Evolutionary conservation across 768 basidiomycete species (phyloP), one percentile per base, ranked within the genome.

Genomic region (Suillus weaverae): DNA sequence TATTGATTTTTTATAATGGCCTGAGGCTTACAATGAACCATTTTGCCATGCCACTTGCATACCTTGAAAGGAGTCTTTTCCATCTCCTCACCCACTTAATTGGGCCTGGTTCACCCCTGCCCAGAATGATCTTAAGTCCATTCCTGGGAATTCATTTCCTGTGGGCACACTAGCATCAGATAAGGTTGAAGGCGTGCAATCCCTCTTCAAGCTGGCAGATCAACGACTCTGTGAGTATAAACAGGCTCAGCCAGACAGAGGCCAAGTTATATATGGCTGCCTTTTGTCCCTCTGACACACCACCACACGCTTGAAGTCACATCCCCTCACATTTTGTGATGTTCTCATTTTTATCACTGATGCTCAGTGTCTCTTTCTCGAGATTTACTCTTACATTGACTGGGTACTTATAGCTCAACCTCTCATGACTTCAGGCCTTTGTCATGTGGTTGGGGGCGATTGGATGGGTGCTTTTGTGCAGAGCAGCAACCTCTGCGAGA

Each of bases 51-150:
- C 48, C 5, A 3, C 3, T 30, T 62, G 33, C 46, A 62, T 62
- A 2, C 61, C 61, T 33, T 26, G 1, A 16, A 22, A 57, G 46
- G 65, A 66, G 16, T 4, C 53, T 2, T 41, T 64, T 50, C 65
- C 46, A 26, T 65, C 5, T 35, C 53, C 64, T 3, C 51, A 67
- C 32, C 54, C 51, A 2, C 43, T 63, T 1, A 26, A 36, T 8
- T 67, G 62, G 56, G 62, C 48, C 0, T 65, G 64, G 64, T 62
- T 54, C 50, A 61, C 61, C 8, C 64, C 53, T 22, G 62, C 13
- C 41, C 35, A 2, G 4, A 4, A 56, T 38, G 55, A 56, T n/a
- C 13, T 56, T 9, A 16, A 16, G 13, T 1, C 55, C 0, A 22
- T 59, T 56, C 48, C 62, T 7, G 41, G 35, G 18, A 48, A 41